These are phyloP conservation scores for Kappamyces sp. DNA, from an alignment of 192 early-diverging fungal genomes.

Conservation along the genomic window DNA sequence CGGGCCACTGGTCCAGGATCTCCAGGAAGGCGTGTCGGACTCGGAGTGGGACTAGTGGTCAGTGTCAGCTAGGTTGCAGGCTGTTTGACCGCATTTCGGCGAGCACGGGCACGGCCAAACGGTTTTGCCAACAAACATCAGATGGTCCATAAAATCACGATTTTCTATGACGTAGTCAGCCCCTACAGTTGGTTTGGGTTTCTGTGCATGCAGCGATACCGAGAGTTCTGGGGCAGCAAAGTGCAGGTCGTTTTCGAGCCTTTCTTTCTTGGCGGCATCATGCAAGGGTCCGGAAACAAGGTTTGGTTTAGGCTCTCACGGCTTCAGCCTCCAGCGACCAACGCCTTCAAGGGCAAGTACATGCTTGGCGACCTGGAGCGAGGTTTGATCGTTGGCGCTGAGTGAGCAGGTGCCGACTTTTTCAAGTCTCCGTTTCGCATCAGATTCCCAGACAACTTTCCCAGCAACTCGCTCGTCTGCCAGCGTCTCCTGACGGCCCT, in stretches of 20 bases:
- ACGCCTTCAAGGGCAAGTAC: slow-evolving; percentile 26
- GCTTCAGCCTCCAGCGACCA: slow-evolving; percentile 32
- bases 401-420: neutral
- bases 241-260: slow-evolving; percentile 28
- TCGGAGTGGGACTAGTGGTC: slow-evolving; percentile 39
- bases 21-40: slow-evolving; percentile 39
- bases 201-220: slow-evolving; percentile 20
- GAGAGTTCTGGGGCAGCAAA: slow-evolving; percentile 17
- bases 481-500: slow-evolving; percentile 29
- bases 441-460: slow-evolving; percentile 23
- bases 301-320: neutral
- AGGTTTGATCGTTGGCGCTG: neutral
- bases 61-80: too few species aligned
- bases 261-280: slow-evolving; percentile 32
- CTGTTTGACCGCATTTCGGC: too few species aligned
- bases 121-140: too few species aligned
- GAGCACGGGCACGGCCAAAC: too few species aligned
- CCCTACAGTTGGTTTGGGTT: slow-evolving; percentile 23
- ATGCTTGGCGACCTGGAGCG: slow-evolving; percentile 19
- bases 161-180: slow-evolving; percentile 28
- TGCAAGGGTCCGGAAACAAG: slow-evolving; percentile 24
- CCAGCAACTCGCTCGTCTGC: slow-evolving; percentile 21
- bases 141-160: too few species aligned
- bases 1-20: slow-evolving; percentile 32
- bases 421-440: neutral